Evolutionary conservation across 75 land plant genomes (phyloP).

Genomic region (Ceratopteris richardii): DNA sequence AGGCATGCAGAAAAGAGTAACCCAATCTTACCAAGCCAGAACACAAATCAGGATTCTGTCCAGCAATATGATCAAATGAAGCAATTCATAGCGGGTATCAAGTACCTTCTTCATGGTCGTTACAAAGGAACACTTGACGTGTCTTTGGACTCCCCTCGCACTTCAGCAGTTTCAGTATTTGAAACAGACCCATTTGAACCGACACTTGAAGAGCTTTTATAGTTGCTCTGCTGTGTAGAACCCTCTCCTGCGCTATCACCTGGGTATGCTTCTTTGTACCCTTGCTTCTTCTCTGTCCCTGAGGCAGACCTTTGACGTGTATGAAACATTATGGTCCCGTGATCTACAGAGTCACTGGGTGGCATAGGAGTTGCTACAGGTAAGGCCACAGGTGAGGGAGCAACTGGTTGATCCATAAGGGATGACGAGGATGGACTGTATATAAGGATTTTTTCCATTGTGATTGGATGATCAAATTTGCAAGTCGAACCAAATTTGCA

Average conservation of each 20-base stretch:
- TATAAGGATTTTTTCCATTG: slow-evolving; percentile 18
- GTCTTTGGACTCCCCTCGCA: too few relatives aligned
- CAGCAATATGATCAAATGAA: too few relatives aligned
- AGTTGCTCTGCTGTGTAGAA: neutral
- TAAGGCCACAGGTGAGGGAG: slow-evolving; percentile 61
- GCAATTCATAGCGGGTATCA: too few relatives aligned
- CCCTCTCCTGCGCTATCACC: slow-evolving; percentile 1
- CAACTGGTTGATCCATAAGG: slow-evolving; percentile 79
- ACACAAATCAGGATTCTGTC: too few relatives aligned
- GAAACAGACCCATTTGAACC: slow-evolving; percentile 2
- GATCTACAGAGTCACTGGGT: slow-evolving; percentile 46
- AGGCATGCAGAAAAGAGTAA: too few relatives aligned
- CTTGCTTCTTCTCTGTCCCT: neutral
- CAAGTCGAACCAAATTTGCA: slow-evolving; percentile 38
- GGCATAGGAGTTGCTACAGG: slow-evolving; percentile 46
- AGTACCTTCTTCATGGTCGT: too few relatives aligned
- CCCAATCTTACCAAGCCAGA: too few relatives aligned
- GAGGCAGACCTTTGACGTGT: neutral
- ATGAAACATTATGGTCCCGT: slow-evolving; percentile 8
- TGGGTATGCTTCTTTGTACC: neutral
- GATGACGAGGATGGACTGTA: slow-evolving; percentile 91
- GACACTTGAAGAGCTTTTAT: neutral
- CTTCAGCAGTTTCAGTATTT: neutral
- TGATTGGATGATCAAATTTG: slow-evolving; percentile 33
- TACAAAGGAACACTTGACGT: too few relatives aligned